Base-by-base conservation (phyloP, 2,329 filamentous ascomycete species). In the Pseudopithomyces maydicus region DNA sequence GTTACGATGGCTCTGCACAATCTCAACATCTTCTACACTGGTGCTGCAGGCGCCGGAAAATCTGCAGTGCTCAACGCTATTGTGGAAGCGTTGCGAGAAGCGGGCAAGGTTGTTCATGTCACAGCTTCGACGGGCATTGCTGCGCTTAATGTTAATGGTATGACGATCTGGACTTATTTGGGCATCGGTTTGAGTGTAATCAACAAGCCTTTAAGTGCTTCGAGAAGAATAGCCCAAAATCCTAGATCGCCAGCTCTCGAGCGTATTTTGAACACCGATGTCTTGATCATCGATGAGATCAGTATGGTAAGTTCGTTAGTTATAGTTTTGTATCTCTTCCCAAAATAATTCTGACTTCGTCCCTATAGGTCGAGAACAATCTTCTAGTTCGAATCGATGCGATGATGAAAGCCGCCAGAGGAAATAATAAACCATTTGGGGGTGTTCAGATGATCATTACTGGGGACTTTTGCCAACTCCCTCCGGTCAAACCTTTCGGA, bases 11-110 rank as follows among this genome's bases (percentile, higher is more conserved):
- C n/a, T 41, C n/a, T 41, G 10, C 11, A 41, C 19, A 15, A 15
- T 19, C 38, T 96, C 80, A 98, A 97, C 84, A 96, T 99, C 70
- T 93, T 95, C 81, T 99, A 97, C 80, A 99, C 95, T 1, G 95
- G 95, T 53, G 88, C 87, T 68, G 84, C 84, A 51, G 80, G 74
- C 26, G 92, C n/a, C 5, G 38, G 38, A 17, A 41, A 41, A 19
- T 84, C 82, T 0, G 83, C 83, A 0, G 81, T 86, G 1, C 70
- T 87, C 0, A 81, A 80, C 55, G 77, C 78, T 8, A 80, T 85
- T 38, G 78, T 78, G 2, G 70, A 66, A 5, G 67, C 72, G 3
- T 72, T 85, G 1, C 56, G 59, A 10, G 61, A 58, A 0, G 62
- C 56, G 56, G 74, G 75, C 0, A 76, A 71, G 33, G 63, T n/a